Evolutionary conservation across 2,329 filamentous ascomycete genomes (phyloP), one percentile per base, ranked within the genome.

Genomic region (Fusarium phyllophilum): DNA sequence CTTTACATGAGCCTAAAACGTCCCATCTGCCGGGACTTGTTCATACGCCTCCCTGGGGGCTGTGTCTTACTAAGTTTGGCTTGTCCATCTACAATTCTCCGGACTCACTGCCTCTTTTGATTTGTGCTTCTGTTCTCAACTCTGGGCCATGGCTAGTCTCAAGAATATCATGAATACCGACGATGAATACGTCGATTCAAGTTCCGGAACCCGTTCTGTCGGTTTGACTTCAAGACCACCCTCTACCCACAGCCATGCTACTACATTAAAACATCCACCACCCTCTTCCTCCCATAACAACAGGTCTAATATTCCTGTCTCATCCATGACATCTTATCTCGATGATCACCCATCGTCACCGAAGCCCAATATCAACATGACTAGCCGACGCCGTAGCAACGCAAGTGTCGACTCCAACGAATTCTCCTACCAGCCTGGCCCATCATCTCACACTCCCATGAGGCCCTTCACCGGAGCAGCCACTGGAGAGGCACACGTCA

Each of bases 131-230:
- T 82, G 78, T 82, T 84, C 81, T 83, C 81, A 78, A 80, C 77
- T 75, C 78, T 80, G 80, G 55, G 81, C 80, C 82, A 89, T 89
- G 87, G 84, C 86, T 75, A 88, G 86, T 78, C 84, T 89, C 74
- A 85, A 84, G 77, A 87, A 87, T 77, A 89, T 89, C 79, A 89
- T 89, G 85, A 88, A 89, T 79, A 82, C 84, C 77, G 85, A 87
- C 77, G 86, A 88, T 75, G 86, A 87, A 76, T 82, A 84, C 71
- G 79, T 79, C 68, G 82, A 84, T 73, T 78, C 83, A 65, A 80
- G 79, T 78, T 75, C 81, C 78, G 82, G 83, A 85, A 87, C 85
- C 85, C 87, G 81, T 82, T 81, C 82, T 77, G 81, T 80, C 73
- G 81, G 81, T 77, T 79, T 85, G 77, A 78, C 77, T 78, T 82